Evolutionary conservation across 1,139 yeast genomes (phyloP).

Genomic region (Spathaspora sp.): DNA sequence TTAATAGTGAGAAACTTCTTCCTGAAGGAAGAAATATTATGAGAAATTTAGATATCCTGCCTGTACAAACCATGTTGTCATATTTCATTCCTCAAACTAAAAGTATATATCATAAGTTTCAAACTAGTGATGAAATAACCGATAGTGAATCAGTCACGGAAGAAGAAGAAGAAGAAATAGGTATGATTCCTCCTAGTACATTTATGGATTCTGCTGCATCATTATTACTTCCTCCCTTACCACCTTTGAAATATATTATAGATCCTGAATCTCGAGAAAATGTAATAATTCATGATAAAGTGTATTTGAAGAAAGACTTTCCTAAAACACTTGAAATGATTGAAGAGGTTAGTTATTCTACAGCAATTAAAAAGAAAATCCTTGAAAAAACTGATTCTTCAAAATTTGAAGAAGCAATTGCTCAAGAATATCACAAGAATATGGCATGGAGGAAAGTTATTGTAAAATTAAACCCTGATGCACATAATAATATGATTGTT

Average conservation of each 20-base stretch:
- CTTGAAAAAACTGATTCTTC: conserved; percentile 23
- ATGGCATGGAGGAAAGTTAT: conserved; percentile 92
- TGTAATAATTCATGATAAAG: conserved; percentile 41
- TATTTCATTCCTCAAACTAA: conserved; percentile 42
- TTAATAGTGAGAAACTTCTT: conserved; percentile 12
- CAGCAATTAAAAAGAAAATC: conserved; percentile 9
- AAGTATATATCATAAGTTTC: conserved; percentile 25
- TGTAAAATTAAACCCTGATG: conserved; percentile 85
- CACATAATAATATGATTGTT: conserved; percentile 91
- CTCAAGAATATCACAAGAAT: conserved; percentile 81
- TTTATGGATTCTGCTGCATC: conserved; percentile 82
- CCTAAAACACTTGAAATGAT: not conserved
- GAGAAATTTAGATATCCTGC: conserved; percentile 21
- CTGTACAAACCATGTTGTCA: conserved; percentile 46
- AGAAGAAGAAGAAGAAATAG: conserved; percentile 17
- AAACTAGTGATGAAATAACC: conserved; percentile 20
- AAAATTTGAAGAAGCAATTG: conserved; percentile 63
- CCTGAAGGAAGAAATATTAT: conserved; percentile 17
- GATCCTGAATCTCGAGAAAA: conserved; percentile 51
- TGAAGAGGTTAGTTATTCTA: conserved; percentile 5
- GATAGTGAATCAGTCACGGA: conserved; percentile 4
- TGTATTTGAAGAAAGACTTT: conserved; percentile 37
- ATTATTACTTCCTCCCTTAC: conserved; percentile 83
- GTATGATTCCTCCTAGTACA: conserved; percentile 63
- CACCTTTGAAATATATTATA: conserved; percentile 65